Evolutionary conservation across 169 alveolate genomes (phyloP).

Genomic region (Babesia ovis): DNA sequence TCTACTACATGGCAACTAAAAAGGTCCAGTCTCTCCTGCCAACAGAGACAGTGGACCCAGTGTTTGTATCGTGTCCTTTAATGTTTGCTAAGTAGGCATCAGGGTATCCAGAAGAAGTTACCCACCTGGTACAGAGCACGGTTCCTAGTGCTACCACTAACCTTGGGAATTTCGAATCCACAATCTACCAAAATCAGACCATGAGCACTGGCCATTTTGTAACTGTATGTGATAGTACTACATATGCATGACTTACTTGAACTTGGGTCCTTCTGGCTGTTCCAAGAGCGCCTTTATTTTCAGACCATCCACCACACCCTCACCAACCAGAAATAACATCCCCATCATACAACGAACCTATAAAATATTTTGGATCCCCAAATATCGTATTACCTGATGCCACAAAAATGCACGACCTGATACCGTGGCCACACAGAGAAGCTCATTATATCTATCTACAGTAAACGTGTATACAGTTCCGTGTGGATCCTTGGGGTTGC

Average conservation of each 20-base stretch:
- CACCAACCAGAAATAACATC: constrained; percentile 17
- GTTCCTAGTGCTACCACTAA: neutral
- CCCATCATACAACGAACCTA: constrained; percentile 45
- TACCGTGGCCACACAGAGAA: constrained; percentile 28
- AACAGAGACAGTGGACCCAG: constrained; percentile 28
- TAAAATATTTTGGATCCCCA: neutral
- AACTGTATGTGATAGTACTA: neutral
- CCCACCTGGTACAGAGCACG: constrained; percentile 8
- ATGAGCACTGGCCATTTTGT: constrained; percentile 44
- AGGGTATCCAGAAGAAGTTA: neutral
- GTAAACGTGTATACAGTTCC: constrained; percentile 11
- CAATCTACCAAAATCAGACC: constrained; percentile 23
- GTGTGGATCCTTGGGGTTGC: constrained; percentile 32
- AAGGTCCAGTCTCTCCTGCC: constrained; percentile 8
- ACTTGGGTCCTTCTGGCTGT: constrained; percentile 20
- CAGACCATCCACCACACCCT: neutral
- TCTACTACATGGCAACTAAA: too few species aligned
- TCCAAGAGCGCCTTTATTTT: constrained; percentile 16
- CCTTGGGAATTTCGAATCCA: neutral
- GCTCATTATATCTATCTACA: constrained; percentile 16
- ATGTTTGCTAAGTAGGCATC: neutral
- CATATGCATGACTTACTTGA: neutral
- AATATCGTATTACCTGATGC: constrained; percentile 27
- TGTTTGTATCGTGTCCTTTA: constrained; percentile 12
- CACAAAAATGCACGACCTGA: constrained; percentile 31